Evolutionary conservation across 306 rosid genomes (phyloP).

Genomic region (Malus sylvestris): DNA sequence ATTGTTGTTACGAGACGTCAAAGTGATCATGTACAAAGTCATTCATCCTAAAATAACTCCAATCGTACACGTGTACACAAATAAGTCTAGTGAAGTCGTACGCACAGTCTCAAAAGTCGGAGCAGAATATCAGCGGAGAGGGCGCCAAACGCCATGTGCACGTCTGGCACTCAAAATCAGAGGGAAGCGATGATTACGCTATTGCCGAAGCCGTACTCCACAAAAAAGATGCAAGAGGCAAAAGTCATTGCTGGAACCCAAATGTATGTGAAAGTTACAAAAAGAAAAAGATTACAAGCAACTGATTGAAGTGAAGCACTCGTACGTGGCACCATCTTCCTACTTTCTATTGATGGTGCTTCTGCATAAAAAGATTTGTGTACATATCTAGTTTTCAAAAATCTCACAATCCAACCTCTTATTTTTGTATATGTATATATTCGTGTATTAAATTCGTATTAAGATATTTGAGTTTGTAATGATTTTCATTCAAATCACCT

Average conservation of each 20-base stretch:
- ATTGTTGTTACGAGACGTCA: too few species aligned
- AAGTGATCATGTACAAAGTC: too few species aligned
- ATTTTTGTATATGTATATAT: too few species aligned
- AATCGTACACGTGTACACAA: constrained; percentile 43
- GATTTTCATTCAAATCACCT: not conserved
- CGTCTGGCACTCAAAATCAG: constrained; percentile 1
- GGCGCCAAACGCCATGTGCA: constrained; percentile 36
- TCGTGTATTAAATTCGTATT: too few species aligned
- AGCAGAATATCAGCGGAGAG: not conserved
- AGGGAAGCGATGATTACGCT: constrained; percentile 12
- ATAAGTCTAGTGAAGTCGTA: constrained; percentile 5
- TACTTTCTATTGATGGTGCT: not conserved
- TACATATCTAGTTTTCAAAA: too few species aligned
- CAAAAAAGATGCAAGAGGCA: not conserved
- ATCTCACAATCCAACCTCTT: not conserved
- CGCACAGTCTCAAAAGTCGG: constrained; percentile 28
- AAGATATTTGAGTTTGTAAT: not conserved
- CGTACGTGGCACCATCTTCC: not conserved
- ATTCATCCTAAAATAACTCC: too few species aligned
- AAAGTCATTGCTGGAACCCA: not conserved
- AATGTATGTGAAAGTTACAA: not conserved
- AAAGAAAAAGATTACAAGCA: constrained; percentile 2
- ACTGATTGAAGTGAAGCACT: not conserved
- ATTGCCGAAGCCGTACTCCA: constrained; percentile 24
- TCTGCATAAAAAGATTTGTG: not conserved